A percentile compares a stretch with the other conserved stretches of the same genome.
Conservation (phyloP, 352 stramenopile genomes). For the Pythium pectinolyticum region DNA sequence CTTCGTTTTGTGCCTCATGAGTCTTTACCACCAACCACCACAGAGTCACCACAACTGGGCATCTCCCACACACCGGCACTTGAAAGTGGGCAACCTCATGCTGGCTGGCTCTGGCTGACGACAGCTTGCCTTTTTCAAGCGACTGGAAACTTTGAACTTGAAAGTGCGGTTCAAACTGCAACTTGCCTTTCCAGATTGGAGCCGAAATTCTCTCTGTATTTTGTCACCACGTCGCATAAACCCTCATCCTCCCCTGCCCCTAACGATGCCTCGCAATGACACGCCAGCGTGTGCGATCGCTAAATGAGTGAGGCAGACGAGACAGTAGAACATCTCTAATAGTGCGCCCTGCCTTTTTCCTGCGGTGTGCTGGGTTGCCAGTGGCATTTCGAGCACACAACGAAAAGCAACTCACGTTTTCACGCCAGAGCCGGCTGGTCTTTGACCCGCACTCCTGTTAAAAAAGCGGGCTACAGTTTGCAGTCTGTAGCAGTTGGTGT, state of each 20-base stretch:
- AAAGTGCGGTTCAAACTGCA: neutral
- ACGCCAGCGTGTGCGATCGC: constrained; percentile 12
- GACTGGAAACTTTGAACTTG: neutral
- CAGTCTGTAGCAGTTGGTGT: constrained; percentile 1
- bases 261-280: constrained; percentile 16
- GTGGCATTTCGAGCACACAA: constrained; percentile 20
- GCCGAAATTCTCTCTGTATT: neutral
- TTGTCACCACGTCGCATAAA: constrained; percentile 2
- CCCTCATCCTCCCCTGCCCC: constrained; percentile 4
- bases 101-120: too few species aligned
- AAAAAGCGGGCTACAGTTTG: too few species aligned
- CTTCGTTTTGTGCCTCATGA: too few species aligned
- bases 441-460: constrained; percentile 20
- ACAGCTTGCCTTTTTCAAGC: too few species aligned
- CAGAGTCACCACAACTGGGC: too few species aligned
- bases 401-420: constrained; percentile 7
- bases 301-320: neutral
- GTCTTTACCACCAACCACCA: too few species aligned
- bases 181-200: neutral
- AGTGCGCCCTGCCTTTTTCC: constrained; percentile 3
- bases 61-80: too few species aligned
- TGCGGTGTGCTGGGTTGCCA: constrained; percentile 8
- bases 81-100: too few species aligned
- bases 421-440: constrained; percentile 3
- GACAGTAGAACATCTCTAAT: neutral